phyloP scores from a whole-genome alignment of 1,284 basidiomycete genomes.

The Ceratobasidium theobromae region DNA sequence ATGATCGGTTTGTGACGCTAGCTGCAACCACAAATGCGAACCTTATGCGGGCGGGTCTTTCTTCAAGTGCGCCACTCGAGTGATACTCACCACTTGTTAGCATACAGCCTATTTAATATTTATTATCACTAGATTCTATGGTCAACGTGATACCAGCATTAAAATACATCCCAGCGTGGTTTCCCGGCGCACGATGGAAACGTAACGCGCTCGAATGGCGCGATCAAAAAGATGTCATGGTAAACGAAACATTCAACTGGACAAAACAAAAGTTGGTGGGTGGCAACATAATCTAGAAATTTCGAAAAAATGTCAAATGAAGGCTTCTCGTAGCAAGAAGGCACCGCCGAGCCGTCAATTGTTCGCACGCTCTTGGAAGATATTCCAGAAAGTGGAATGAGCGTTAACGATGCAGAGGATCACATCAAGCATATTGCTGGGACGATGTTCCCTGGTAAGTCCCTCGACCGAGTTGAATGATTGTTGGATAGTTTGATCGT shows the following conservation, averaged over 20 bases:
- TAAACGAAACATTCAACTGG: slow-evolving; percentile 26
- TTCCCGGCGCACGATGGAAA: slow-evolving; percentile 34
- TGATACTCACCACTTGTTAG: slow-evolving; percentile 35
- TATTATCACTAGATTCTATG: neutral
- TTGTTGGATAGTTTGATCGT: neutral
- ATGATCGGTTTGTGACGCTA: slow-evolving; percentile 4
- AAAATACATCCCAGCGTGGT: slow-evolving; percentile 32
- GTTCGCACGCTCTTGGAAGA: slow-evolving; percentile 15
- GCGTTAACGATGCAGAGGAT: slow-evolving; percentile 16
- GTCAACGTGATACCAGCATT: slow-evolving; percentile 46
- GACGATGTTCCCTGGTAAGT: slow-evolving; percentile 21
- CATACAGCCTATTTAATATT: slow-evolving; percentile 40
- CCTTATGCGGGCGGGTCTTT: slow-evolving; percentile 43
- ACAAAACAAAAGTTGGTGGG: slow-evolving; percentile 15
- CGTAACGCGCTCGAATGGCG: slow-evolving; percentile 22
- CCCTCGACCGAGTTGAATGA: neutral
- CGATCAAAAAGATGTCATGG: slow-evolving; percentile 17
- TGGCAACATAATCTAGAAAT: neutral
- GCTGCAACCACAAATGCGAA: slow-evolving; percentile 34
- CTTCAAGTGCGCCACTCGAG: slow-evolving; percentile 39
- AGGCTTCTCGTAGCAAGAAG: neutral
- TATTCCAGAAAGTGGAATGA: slow-evolving; percentile 22
- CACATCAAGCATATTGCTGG: slow-evolving; percentile 32
- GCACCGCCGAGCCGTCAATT: slow-evolving; percentile 23
- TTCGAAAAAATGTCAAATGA: neutral